Evolutionary conservation across 2,329 filamentous ascomycete genomes (phyloP).

Genomic region (Calonectria pauciramosa): DNA sequence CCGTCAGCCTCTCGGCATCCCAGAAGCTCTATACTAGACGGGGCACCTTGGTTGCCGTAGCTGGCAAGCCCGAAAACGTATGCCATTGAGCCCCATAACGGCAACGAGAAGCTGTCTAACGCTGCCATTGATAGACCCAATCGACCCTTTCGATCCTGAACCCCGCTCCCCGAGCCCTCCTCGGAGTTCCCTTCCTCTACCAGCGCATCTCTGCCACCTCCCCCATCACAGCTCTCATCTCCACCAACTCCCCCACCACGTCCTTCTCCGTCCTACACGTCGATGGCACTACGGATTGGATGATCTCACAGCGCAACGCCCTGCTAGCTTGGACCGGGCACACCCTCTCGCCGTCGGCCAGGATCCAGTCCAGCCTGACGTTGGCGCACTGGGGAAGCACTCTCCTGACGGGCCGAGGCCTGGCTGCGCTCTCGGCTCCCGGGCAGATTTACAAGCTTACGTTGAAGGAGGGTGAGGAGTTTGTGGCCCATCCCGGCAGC

Average conservation of each 20-base stretch:
- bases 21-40: constrained; percentile 93
- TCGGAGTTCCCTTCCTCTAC: constrained; percentile 95
- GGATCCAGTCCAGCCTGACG: constrained; percentile 80
- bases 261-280: constrained; percentile 91
- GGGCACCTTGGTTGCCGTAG: constrained; percentile 90
- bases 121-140: constrained; percentile 71
- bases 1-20: constrained; percentile 91
- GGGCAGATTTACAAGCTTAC: constrained; percentile 92
- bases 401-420: constrained; percentile 86
- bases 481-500: constrained; percentile 91
- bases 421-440: constrained; percentile 86
- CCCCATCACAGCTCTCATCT: constrained; percentile 89
- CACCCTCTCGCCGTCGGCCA: constrained; percentile 81
- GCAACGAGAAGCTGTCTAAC: background rate
- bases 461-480: constrained; percentile 86
- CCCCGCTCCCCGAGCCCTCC: constrained; percentile 81
- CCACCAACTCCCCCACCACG: constrained; percentile 87
- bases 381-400: constrained; percentile 94
- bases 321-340: constrained; percentile 98
- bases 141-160: constrained; percentile 91
- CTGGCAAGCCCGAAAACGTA: constrained; percentile 92
- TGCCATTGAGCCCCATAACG: constrained; percentile 15
- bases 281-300: constrained; percentile 96
- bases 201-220: constrained; percentile 90
- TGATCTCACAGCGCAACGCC: constrained; percentile 87